Evolutionary conservation across 1,284 basidiomycete species (phyloP), one percentile per base, ranked within the genome.

Genomic region (Boletellus deceptivus): DNA sequence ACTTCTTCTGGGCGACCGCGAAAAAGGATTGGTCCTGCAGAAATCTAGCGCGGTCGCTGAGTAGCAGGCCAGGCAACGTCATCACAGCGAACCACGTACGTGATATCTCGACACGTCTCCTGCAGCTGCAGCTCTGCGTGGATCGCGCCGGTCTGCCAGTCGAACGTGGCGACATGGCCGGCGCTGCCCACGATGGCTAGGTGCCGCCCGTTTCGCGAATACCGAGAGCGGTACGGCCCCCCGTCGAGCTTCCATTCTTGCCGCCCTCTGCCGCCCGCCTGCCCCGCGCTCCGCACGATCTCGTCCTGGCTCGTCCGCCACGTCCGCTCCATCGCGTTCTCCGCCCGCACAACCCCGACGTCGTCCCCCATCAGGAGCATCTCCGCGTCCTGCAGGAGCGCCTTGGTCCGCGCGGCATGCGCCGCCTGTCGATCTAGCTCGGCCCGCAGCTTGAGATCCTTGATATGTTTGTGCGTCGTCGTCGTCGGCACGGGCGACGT

Each of bases 1-100:
- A 93, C 77, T 95, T 93, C 70, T 93, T 93, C 71, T 99, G 96
- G 0, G 96, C 96, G 13, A 97, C 94, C 3, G 96, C 97, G 64
- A 90, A 94, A 72, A 89, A 92, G 1, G 87, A 86, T 50, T 96
- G 89, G 62, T 95, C 92, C 66, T 98, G 95, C 10, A 99, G 74
- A 69, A 95, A 99, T 24, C 89, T 91, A 53, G 16, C 10, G 18
- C 37, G 9, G 29, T 13, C 22, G 29, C 42, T 56, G 35, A 67
- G 43, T 43, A 35, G 4, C 17, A 16, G 35, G 18, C n/a, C 27
- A 20, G n/a, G 53, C 1, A n/a, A 3, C 6, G 6, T 7, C 34
- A n/a, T 8, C 39, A 52, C 34, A 7, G 40, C 51, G 46, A 39
- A 34, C 3, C 8, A 72, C 82, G 50, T 69, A 92, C 86, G 90